A percentile compares a stretch with the other conserved stretches of the same genome.
Evolutionary conservation across 1,139 yeast species (phyloP).

Genomic region (Meyerozyma elateridarum): DNA sequence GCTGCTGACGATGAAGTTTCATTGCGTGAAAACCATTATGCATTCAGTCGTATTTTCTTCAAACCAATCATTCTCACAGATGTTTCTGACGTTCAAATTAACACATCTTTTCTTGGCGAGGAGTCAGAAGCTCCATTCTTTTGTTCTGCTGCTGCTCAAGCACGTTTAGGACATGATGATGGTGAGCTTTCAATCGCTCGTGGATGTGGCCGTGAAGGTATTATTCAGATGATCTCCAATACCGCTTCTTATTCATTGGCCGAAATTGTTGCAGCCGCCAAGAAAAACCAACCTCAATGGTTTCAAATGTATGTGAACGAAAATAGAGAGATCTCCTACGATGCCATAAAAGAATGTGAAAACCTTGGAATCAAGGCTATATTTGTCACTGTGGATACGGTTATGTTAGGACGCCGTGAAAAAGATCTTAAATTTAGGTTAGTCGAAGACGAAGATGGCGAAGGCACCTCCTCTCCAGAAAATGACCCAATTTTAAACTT

Average conservation of each 20-base stretch:
- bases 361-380: slow-evolving; percentile 22
- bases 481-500: slow-evolving; percentile 2
- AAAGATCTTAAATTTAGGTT: slow-evolving; percentile 20
- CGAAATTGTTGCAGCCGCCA: slow-evolving; percentile 59
- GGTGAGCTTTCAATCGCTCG: slow-evolving; percentile 78
- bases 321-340: slow-evolving; percentile 27
- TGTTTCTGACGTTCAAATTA: slow-evolving; percentile 14
- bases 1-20: slow-evolving; percentile 31
- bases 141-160: slow-evolving; percentile 76
- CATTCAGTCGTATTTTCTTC: slow-evolving; percentile 30
- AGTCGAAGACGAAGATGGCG: slow-evolving; percentile 6
- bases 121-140: slow-evolving; percentile 56
- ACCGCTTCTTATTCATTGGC: slow-evolving; percentile 71
- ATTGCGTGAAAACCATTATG: slow-evolving; percentile 28
- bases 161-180: slow-evolving; percentile 69
- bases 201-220: slow-evolving; percentile 62
- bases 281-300: slow-evolving; percentile 67
- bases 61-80: slow-evolving; percentile 43
- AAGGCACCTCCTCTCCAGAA: slow-evolving; percentile 3
- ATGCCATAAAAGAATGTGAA: slow-evolving; percentile 17
- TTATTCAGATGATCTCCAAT: slow-evolving; percentile 79
- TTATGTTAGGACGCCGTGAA: slow-evolving; percentile 23
- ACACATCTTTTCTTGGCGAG: neutral
- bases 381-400: slow-evolving; percentile 26
- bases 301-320: slow-evolving; percentile 82